Conservation (phyloP, 345 rosid species). For the Adansonia digitata region DNA sequence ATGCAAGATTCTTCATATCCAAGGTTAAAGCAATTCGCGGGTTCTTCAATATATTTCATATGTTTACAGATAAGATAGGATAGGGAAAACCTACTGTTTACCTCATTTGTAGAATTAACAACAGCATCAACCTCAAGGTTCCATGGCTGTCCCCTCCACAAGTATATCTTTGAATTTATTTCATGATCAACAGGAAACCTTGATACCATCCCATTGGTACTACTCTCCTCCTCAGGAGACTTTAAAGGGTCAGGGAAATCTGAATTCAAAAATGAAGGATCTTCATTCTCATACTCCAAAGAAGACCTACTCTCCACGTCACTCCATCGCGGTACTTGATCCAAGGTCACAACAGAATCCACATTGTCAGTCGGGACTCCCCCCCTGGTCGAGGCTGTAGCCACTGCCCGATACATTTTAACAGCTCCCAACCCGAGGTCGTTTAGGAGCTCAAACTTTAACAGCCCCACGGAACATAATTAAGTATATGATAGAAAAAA, state of each 20-base stretch:
- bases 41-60: neutral
- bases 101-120: constrained; percentile 98
- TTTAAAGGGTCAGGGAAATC: constrained; percentile 73
- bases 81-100: constrained; percentile 23
- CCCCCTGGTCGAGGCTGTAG: constrained; percentile 50
- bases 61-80: neutral
- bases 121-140: constrained; percentile 97
- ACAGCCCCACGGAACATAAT: neutral
- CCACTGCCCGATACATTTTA: constrained; percentile 64
- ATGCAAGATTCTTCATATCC: neutral
- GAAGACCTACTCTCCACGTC: constrained; percentile 64
- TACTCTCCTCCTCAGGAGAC: constrained; percentile 44
- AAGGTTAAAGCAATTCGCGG: neutral
- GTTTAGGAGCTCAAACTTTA: constrained; percentile 9
- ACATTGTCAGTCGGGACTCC: constrained; percentile 53
- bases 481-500: constrained; percentile 4
- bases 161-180: constrained; percentile 69
- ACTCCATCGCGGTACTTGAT: constrained; percentile 89
- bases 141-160: constrained; percentile 99
- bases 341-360: constrained; percentile 69
- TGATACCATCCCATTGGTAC: constrained; percentile 54
- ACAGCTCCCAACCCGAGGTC: constrained; percentile 12
- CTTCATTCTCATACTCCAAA: constrained; percentile 51
- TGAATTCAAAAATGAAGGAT: constrained; percentile 49
- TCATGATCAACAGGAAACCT: constrained; percentile 88